Conservation (phyloP, 225 moss, liverwort and hornwort genomes). For the Rhytidiadelphus loreus region DNA sequence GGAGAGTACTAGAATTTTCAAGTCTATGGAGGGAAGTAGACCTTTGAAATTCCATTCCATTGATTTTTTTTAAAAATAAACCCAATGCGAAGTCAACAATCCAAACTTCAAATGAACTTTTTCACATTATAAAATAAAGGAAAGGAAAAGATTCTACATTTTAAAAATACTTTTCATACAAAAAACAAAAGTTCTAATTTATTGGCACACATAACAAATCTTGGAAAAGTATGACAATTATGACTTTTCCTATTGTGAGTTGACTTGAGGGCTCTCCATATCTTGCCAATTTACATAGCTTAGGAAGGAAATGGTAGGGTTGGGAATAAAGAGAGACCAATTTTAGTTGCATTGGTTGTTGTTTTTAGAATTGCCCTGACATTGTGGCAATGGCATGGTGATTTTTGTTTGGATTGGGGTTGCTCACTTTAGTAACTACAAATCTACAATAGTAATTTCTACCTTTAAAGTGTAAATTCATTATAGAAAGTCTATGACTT, state of each 20-base stretch:
- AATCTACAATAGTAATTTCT: not conserved
- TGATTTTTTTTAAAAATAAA: not conserved
- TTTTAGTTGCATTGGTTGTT: accelerated
- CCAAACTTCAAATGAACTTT: not conserved
- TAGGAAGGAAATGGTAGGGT: not conserved
- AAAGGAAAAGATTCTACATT: too few species aligned
- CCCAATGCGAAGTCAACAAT: accelerated
- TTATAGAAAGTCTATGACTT: accelerated
- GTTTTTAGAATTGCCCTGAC: accelerated
- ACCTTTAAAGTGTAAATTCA: not conserved
- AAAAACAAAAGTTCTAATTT: not conserved
- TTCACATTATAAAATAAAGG: too few species aligned
- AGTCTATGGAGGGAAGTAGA: accelerated
- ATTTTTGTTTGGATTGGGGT: accelerated
- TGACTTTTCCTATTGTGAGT: not conserved
- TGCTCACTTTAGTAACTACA: accelerated
- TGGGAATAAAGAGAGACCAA: accelerated
- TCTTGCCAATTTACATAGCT: accelerated
- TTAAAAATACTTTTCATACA: not conserved
- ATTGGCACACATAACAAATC: not conserved
- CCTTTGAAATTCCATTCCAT: accelerated
- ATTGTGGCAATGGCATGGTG: not conserved
- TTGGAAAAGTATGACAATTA: too few species aligned
- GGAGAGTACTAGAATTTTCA: accelerated
- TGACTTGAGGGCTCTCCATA: not conserved